Evolutionary conservation across 2,329 filamentous ascomycete genomes (phyloP).

Genomic region (Colletotrichum orbiculare): DNA sequence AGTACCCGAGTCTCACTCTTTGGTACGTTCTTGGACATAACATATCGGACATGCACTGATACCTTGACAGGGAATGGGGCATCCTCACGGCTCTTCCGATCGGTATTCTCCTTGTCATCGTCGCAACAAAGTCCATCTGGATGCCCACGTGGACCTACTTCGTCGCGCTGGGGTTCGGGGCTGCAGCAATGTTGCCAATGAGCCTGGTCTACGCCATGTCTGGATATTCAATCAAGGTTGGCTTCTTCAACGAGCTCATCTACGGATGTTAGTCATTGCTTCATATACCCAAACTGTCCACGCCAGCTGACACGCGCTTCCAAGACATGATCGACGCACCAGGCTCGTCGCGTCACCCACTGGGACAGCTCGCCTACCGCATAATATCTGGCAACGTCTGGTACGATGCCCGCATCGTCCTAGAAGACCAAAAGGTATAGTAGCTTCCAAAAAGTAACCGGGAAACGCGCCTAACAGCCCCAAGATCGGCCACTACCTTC

Average conservation of each 20-base stretch:
- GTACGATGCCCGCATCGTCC: conserved; percentile 67
- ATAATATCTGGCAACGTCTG: conserved; percentile 72
- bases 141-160: conserved; percentile 71
- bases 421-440: conserved; percentile 58
- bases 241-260: conserved; percentile 68
- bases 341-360: conserved; percentile 45
- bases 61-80: conserved; percentile 35
- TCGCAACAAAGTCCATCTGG: conserved; percentile 63
- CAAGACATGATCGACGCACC: conserved; percentile 30
- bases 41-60: background rate
- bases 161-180: conserved; percentile 65
- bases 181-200: conserved; percentile 65
- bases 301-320: background rate
- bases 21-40: background rate
- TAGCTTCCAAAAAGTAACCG: too few species aligned
- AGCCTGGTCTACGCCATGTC: conserved; percentile 71
- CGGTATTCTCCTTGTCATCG: conserved; percentile 56
- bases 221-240: conserved; percentile 64
- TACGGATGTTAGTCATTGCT: conserved; percentile 53
- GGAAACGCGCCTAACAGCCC: conserved; percentile 43
- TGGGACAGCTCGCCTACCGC: conserved; percentile 68
- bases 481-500: conserved; percentile 74
- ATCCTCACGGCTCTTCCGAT: conserved; percentile 37
- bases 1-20: conserved; percentile 60
- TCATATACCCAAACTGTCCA: too few species aligned